Evolutionary conservation across 1,284 basidiomycete genomes (phyloP).

Genomic region (Irpex sp.): DNA sequence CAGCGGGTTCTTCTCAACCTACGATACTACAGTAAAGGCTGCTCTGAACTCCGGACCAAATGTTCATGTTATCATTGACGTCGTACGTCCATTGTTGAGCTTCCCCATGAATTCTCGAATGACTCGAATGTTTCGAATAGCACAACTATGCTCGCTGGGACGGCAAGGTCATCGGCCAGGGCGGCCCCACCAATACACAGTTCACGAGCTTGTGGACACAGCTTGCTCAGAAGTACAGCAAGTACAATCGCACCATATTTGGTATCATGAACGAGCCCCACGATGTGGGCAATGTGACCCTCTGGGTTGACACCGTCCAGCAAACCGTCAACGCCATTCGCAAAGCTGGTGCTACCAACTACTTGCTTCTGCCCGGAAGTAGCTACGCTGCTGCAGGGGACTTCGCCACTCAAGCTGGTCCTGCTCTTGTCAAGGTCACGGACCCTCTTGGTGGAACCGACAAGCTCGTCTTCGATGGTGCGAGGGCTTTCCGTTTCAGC

Average conservation of each 20-base stretch:
- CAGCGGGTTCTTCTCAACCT: constrained; percentile 38
- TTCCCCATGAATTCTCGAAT: background rate
- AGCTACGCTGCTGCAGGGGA: constrained; percentile 39
- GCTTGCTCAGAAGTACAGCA: constrained; percentile 46
- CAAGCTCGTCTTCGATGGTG: constrained; percentile 53
- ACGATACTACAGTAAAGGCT: constrained; percentile 45
- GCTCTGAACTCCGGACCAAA: constrained; percentile 34
- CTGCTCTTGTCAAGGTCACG: constrained; percentile 43
- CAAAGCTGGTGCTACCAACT: constrained; percentile 40
- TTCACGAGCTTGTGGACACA: constrained; percentile 49
- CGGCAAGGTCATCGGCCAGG: constrained; percentile 43
- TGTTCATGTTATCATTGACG: constrained; percentile 48
- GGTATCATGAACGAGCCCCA: constrained; percentile 51
- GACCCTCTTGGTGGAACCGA: constrained; percentile 45
- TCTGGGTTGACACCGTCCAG: constrained; percentile 43
- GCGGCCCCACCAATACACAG: constrained; percentile 47
- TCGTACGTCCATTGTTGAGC: constrained; percentile 20
- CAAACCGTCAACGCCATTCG: constrained; percentile 46
- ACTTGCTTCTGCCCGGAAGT: constrained; percentile 42
- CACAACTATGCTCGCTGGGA: constrained; percentile 53
- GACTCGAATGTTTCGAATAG: constrained; percentile 10
- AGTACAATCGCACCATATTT: constrained; percentile 43
- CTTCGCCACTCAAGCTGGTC: constrained; percentile 47
- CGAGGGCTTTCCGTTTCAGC: no score
- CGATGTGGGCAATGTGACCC: constrained; percentile 35